Conservation (phyloP, 768 basidiomycete species). For the Tylopilus felleus region DNA sequence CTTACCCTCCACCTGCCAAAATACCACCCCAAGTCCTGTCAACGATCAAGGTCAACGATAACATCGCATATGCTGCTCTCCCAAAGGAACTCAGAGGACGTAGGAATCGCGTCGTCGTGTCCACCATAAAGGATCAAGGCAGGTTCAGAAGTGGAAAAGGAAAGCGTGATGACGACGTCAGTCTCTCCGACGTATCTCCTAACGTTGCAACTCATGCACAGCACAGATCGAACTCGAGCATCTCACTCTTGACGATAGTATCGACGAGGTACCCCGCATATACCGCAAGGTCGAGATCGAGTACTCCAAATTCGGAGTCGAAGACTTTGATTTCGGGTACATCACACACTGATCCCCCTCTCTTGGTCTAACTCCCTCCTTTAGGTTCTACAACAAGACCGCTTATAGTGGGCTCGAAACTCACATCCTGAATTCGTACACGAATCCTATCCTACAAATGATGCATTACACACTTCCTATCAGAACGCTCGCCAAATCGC, state of each 20-base stretch:
- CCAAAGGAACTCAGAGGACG: slow-evolving; percentile 83
- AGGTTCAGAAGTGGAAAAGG: slow-evolving; percentile 84
- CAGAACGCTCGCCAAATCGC: slow-evolving; percentile 80
- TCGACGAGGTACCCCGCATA: slow-evolving; percentile 66
- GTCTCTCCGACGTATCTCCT: slow-evolving; percentile 2
- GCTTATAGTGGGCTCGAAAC: slow-evolving; percentile 90
- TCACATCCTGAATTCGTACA: slow-evolving; percentile 96
- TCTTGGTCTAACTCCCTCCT: background rate
- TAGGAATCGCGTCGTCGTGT: slow-evolving; percentile 64
- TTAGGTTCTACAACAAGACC: slow-evolving; percentile 92
- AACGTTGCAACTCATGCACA: slow-evolving; percentile 1
- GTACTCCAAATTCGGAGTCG: slow-evolving; percentile 97
- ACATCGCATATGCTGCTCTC: slow-evolving; percentile 83
- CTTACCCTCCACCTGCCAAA: slow-evolving; percentile 66
- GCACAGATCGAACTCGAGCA: slow-evolving; percentile 51
- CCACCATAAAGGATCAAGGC: slow-evolving; percentile 54
- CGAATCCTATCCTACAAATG: slow-evolving; percentile 86
- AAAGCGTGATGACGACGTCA: slow-evolving; percentile 42
- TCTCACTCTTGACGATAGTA: slow-evolving; percentile 48
- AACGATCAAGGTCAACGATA: slow-evolving; percentile 84
- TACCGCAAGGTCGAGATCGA: slow-evolving; percentile 96
- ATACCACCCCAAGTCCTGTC: slow-evolving; percentile 77
- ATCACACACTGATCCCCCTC: slow-evolving; percentile 13
- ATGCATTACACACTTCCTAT: slow-evolving; percentile 83
- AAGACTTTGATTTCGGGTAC: slow-evolving; percentile 97